These are phyloP conservation scores for Dimargaris cristalligena DNA, from an alignment of 192 early-diverging fungal genomes.

Conservation along the genomic window DNA sequence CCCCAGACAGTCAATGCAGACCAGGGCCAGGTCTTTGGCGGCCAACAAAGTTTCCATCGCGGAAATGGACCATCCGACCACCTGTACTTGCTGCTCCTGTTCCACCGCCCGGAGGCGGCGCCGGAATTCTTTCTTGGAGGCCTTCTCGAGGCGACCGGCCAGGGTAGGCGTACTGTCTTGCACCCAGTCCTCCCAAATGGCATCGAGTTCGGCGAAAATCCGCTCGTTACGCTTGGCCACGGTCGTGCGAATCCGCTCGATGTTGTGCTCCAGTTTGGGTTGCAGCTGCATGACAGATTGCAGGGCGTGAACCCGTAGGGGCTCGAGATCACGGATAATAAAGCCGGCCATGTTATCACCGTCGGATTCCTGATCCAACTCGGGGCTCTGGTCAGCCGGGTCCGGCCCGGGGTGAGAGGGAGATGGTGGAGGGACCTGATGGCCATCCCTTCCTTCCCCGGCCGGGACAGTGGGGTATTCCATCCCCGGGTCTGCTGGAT, in stretches of 20 bases:
- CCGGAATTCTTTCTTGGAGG: slow-evolving; percentile 49
- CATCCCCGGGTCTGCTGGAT: too few relatives aligned
- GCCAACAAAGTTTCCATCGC: slow-evolving; percentile 39
- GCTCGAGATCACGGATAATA: slow-evolving; percentile 15
- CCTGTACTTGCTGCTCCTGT: slow-evolving; percentile 34
- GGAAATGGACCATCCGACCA: slow-evolving; percentile 34
- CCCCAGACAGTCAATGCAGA: slow-evolving; percentile 41
- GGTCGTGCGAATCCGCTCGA: slow-evolving; percentile 22
- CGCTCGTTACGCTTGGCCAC: slow-evolving; percentile 27
- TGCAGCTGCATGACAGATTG: slow-evolving; percentile 19
- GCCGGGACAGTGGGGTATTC: too few relatives aligned
- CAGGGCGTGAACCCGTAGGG: slow-evolving; percentile 22
- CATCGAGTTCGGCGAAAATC: slow-evolving; percentile 22
- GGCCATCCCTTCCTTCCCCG: not conserved
- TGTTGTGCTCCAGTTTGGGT: slow-evolving; percentile 25
- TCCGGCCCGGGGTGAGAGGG: too few relatives aligned
- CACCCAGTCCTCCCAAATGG: slow-evolving; percentile 18
- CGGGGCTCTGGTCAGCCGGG: not conserved
- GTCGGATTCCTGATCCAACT: not conserved
- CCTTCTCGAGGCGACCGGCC: slow-evolving; percentile 34
- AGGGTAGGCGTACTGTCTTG: slow-evolving; percentile 34
- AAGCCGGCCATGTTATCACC: not conserved
- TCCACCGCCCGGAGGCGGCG: slow-evolving; percentile 46
- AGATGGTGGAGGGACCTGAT: too few relatives aligned
- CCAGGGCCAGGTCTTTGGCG: slow-evolving; percentile 31